phyloP scores from a whole-genome alignment of 2,329 filamentous ascomycete genomes.

The Sphaerulina populicola region DNA sequence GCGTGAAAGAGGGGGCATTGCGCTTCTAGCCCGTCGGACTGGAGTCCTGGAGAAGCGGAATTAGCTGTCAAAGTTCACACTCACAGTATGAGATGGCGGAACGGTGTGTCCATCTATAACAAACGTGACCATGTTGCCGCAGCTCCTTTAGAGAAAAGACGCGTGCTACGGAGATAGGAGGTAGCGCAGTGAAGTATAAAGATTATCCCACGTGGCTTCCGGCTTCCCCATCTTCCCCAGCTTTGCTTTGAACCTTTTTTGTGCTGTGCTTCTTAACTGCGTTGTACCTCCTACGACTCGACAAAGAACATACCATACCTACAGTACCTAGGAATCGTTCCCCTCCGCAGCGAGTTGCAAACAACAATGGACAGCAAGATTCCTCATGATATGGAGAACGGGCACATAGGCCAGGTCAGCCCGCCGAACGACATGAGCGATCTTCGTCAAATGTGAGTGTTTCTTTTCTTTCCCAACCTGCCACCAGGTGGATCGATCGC shows the following conservation, averaged over 20 bases:
- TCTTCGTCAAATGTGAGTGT: conserved; percentile 1
- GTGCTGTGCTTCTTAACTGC: neutral
- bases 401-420: neutral
- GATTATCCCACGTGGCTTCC: neutral
- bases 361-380: neutral
- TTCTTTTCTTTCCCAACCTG: too few relatives aligned
- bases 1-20: neutral
- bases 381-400: neutral
- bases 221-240: conserved; percentile 2
- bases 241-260: neutral
- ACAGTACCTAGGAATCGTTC: too few relatives aligned
- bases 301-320: too few relatives aligned
- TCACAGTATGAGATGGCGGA: too few relatives aligned
- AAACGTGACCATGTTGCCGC: neutral
- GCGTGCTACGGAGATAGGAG: too few relatives aligned
- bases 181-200: neutral
- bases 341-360: too few relatives aligned
- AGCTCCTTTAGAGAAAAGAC: too few relatives aligned
- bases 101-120: neutral
- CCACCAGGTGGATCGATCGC: too few relatives aligned
- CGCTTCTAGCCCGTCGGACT: neutral
- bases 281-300: neutral
- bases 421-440: neutral
- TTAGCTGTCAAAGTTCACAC: neutral
- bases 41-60: neutral